Evolutionary conservation across 192 early-diverging fungal species (phyloP).

Genomic region (Phlyctochytrium arcticum): DNA sequence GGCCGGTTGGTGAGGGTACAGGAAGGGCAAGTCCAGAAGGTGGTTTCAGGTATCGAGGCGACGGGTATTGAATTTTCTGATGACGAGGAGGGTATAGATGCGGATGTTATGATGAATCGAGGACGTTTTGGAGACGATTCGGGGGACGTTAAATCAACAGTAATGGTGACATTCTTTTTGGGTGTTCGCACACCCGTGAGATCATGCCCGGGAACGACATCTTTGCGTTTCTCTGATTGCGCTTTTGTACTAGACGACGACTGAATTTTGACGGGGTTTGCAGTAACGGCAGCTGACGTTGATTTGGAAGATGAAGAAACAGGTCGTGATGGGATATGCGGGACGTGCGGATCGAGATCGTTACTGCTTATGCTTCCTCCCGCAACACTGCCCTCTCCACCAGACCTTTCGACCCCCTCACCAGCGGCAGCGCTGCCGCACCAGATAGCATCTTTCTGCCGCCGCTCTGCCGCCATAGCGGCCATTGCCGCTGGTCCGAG

Average conservation of each 20-base stretch:
- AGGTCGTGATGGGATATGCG: background rate
- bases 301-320: background rate
- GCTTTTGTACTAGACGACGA: too few species aligned
- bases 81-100: too few species aligned
- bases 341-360: background rate
- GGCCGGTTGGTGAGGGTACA: background rate
- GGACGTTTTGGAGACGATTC: too few species aligned
- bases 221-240: too few species aligned
- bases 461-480: slow-evolving; percentile 63
- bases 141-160: too few species aligned
- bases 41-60: too few species aligned
- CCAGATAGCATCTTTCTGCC: slow-evolving; percentile 61
- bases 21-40: background rate
- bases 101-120: too few species aligned
- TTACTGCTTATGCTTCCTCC: background rate
- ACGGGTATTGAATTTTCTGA: too few species aligned
- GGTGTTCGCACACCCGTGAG: too few species aligned
- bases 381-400: background rate
- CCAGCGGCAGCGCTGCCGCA: slow-evolving; percentile 48
- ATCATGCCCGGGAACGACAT: too few species aligned
- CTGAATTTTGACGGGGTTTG: background rate
- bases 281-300: background rate
- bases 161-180: background rate
- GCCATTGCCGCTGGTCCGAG: slow-evolving; percentile 58
- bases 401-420: slow-evolving; percentile 1